A percentile compares a stretch with the other conserved stretches of the same genome.
Evolutionary conservation across 139 green algal genomes (phyloP).

Genomic region (Coelastrella sp.): DNA sequence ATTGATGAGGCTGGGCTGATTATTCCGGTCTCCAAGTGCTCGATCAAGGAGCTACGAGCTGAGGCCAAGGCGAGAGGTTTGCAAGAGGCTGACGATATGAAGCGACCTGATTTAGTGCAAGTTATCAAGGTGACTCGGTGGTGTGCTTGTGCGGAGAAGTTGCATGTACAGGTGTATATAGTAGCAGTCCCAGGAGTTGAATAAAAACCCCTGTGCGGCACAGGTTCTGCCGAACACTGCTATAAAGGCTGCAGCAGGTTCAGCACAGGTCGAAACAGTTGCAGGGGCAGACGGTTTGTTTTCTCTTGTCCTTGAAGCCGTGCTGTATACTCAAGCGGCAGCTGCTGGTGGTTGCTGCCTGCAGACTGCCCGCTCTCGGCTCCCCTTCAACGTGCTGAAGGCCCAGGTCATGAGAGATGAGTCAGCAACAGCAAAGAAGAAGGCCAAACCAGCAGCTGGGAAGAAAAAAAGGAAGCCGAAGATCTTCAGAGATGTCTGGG

Average conservation of each 20-base stretch:
- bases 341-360: neutral
- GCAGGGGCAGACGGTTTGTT: neutral
- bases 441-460: neutral
- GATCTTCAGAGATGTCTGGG: constrained; percentile 13
- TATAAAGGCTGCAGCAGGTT: no score
- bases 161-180: no score
- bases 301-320: neutral
- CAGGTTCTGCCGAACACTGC: no score
- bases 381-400: constrained; percentile 44
- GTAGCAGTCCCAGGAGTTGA: no score
- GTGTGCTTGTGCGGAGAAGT: no score
- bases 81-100: neutral
- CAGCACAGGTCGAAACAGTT: no score
- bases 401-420: constrained; percentile 1
- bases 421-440: neutral
- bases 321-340: neutral
- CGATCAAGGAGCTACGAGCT: constrained; percentile 32
- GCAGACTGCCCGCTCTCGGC: constrained; percentile 19
- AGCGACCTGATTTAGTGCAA: constrained; percentile 29
- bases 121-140: constrained; percentile 17
- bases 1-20: constrained; percentile 28
- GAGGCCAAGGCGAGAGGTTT: constrained; percentile 7
- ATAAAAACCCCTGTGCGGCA: no score
- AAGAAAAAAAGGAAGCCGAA: neutral
- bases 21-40: constrained; percentile 29